Conservation (phyloP, 345 rosid species). For the Eucalyptus rudis region DNA sequence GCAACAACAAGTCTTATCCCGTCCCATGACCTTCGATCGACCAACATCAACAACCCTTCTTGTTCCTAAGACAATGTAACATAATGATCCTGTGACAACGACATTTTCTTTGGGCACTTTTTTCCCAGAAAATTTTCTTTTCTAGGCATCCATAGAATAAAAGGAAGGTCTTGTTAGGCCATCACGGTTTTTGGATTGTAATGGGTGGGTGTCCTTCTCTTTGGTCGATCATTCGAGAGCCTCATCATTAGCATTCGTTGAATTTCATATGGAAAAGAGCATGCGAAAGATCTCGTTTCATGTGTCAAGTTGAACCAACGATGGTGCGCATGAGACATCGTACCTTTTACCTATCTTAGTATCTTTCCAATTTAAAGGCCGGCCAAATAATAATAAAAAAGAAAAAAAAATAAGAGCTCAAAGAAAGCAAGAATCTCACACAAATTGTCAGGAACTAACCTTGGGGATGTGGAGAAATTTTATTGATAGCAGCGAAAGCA, state of each 20-base stretch:
- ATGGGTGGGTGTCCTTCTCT: background rate
- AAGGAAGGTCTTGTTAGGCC: background rate
- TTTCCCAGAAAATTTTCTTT: background rate
- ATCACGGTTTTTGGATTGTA: background rate
- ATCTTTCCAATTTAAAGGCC: background rate
- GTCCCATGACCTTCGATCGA: constrained; percentile 35
- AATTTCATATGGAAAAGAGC: background rate
- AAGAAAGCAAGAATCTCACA: background rate
- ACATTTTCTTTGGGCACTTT: background rate
- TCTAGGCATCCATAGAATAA: background rate
- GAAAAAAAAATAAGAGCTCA: background rate
- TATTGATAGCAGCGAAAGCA: too few species aligned
- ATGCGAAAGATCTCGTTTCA: background rate
- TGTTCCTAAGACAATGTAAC: background rate
- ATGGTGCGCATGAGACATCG: background rate
- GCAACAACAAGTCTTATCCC: constrained; percentile 73
- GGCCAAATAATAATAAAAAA: background rate
- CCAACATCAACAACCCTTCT: background rate
- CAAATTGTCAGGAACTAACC: background rate
- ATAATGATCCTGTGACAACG: background rate
- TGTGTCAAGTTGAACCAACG: too few species aligned
- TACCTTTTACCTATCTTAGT: background rate
- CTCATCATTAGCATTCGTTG: background rate
- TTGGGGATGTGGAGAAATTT: background rate
- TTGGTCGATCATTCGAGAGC: background rate